Evolutionary conservation across 1,284 basidiomycete species (phyloP).

Genomic region (Apiotrichum porosum): DNA sequence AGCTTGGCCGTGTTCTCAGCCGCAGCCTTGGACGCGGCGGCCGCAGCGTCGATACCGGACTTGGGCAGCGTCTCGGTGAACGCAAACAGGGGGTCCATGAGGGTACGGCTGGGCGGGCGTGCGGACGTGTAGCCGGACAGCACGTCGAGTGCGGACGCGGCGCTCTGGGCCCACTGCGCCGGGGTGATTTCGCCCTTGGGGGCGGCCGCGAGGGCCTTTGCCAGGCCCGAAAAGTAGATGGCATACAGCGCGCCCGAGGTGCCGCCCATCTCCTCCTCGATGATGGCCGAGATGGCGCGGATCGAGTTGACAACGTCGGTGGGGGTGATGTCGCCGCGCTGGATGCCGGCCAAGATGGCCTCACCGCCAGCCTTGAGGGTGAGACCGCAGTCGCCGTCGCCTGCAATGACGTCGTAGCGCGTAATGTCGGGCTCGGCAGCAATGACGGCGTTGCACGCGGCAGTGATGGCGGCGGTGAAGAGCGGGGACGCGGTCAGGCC

Average conservation of each 20-base stretch:
- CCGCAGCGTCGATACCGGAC: constrained; percentile 55
- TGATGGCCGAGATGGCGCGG: constrained; percentile 60
- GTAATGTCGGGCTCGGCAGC: constrained; percentile 82
- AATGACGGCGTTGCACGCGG: constrained; percentile 66
- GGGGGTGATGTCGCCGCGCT: constrained; percentile 53
- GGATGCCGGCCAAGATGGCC: constrained; percentile 49
- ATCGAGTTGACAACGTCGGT: constrained; percentile 62
- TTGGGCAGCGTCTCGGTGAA: constrained; percentile 60
- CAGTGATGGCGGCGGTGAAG: constrained; percentile 52
- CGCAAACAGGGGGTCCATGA: constrained; percentile 84
- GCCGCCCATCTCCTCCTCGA: constrained; percentile 83
- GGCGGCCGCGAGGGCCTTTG: constrained; percentile 43
- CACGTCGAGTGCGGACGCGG: constrained; percentile 60
- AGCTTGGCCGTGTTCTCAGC: constrained; percentile 67
- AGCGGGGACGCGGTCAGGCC: constrained; percentile 7
- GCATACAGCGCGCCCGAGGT: constrained; percentile 88
- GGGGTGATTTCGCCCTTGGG: constrained; percentile 46
- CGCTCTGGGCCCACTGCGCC: constrained; percentile 61
- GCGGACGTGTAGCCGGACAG: constrained; percentile 85
- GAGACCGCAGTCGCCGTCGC: constrained; percentile 64
- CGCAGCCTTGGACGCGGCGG: constrained; percentile 61
- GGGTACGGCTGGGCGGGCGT: constrained; percentile 80
- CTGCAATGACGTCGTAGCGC: constrained; percentile 68
- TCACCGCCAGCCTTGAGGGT: constrained; percentile 71
- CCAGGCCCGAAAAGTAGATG: constrained; percentile 79